Base-by-base conservation (phyloP, 495 filamentous ascomycete species). In the Neurospora tetraspora region DNA sequence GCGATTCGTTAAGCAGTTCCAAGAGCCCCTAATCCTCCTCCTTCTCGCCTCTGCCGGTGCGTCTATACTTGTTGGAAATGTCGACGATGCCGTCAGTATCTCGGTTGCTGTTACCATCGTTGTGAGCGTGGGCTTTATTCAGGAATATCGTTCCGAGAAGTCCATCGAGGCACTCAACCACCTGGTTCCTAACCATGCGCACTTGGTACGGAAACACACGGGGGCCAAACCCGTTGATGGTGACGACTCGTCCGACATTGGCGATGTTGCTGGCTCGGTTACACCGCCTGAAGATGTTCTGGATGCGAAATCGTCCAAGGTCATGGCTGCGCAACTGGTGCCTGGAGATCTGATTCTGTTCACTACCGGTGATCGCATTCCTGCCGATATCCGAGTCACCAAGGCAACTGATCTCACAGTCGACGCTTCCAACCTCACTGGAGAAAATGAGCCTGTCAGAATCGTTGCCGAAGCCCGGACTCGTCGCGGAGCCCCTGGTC, bases 61-160 rank as follows among this genome's bases (percentile, higher is more conserved):
- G 47, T 97, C 94, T 0, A 90, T 97, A 68, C 77, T 98, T 69
- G 94, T 99, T 87, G 94, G 96, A 37, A 98, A 99, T 78, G 89
- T 91, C 82, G 94, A 98, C 75, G 96, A 99, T 84, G 96, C 96
- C 6, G 83, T 98, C 76, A 98, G 94, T 81, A 99, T 99, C 77
- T 85, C 95, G 2, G 88, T 97, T 39, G 96, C 96, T 2, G 96
- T 99, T 8, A 96, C 94, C 61, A 98, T 99, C 78, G 96, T 99
- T 20, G 94, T 98, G 43, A 92, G 92, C 2, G 96, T 98, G 70
- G 96, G 94, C 12, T 99, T 99, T 77, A 88, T 98, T 71, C 96
- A 99, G 79, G 96, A 99, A 81, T 98, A 98, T 80, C 88, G 96
- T 72, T 98, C 95, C 47, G 96, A 99, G 80, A 97, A 98, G 82